Evolutionary conservation across 768 basidiomycete genomes (phyloP), one percentile per base, ranked within the genome.

Genomic region (Gyrodon lividus): DNA sequence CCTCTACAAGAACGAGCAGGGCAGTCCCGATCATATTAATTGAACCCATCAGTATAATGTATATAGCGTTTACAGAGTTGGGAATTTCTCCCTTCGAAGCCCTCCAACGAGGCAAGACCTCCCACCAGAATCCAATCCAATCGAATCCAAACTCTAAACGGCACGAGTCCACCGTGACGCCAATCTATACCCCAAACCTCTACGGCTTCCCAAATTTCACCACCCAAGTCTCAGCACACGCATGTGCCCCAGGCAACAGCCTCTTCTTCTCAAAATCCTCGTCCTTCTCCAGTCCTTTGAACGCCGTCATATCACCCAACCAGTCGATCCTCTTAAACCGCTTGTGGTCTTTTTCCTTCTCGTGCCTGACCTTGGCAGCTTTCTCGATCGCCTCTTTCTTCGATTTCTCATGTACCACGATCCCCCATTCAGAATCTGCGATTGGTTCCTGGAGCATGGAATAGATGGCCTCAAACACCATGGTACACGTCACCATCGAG

Each of bases 371-470:
- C 67, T 77, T 81, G 46, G 74, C 76, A 2, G 82, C 76, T 45
- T 69, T 75, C 59, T 81, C 76, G 14, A 84, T 73, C 17, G 57
- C 55, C 55, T 77, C 77, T 47, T 65, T 70, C 52, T 61, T 63
- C 50, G 74, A 72, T 64, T 74, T 74, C 40, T 81, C 76, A 23
- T 49, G 60, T 5, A 75, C 60, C 16, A 80, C 69, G 41, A 83
- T 67, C 0, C 81, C 84, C 85, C 86, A 88, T 59, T 88, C 87
- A 4, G 84, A 84, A 52, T 87, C 84, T 1, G 55, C 74, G 17
- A 89, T 71, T 6, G 74, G 75, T 43, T 78, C 70, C 44, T 86
- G 80, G 23, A 89, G 68, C 42, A 64, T 59, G 5, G 67, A 56
- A 50, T 80, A 69, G 17, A 88, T 34, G 3, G 74, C 79, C 26